phyloP scores from a whole-genome alignment of 257 asterid genomes.

The Nicotiana undulata region DNA sequence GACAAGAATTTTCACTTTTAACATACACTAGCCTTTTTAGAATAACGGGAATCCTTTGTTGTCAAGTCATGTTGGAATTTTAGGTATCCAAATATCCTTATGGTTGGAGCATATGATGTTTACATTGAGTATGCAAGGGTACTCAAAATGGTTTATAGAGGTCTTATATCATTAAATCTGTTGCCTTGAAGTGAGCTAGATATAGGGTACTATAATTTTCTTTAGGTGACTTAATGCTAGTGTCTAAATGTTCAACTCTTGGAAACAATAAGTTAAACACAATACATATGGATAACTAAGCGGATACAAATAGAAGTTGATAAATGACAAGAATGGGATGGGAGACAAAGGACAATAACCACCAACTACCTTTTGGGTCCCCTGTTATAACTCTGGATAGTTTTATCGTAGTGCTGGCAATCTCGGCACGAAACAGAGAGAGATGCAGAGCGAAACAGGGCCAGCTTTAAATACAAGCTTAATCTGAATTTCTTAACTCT shows the following conservation, averaged over 20 bases:
- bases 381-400: background rate
- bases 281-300: background rate
- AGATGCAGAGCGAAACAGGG: background rate
- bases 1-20: too few relatives aligned
- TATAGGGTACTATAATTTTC: too few relatives aligned
- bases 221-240: too few relatives aligned
- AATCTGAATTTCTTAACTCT: background rate
- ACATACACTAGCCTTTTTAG: too few relatives aligned
- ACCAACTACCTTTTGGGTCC: background rate
- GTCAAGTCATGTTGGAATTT: background rate
- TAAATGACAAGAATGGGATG: background rate
- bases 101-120: background rate
- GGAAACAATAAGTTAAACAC: too few relatives aligned
- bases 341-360: background rate
- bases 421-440: background rate
- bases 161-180: too few relatives aligned
- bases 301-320: background rate
- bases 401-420: background rate
- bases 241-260: too few relatives aligned
- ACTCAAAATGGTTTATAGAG: background rate
- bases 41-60: too few relatives aligned
- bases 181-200: too few relatives aligned
- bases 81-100: background rate
- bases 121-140: background rate
- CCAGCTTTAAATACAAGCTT: background rate